These are phyloP conservation scores for Parathielavia hyrcaniae DNA, from an alignment of 495 filamentous ascomycete species.

Conservation along the genomic window DNA sequence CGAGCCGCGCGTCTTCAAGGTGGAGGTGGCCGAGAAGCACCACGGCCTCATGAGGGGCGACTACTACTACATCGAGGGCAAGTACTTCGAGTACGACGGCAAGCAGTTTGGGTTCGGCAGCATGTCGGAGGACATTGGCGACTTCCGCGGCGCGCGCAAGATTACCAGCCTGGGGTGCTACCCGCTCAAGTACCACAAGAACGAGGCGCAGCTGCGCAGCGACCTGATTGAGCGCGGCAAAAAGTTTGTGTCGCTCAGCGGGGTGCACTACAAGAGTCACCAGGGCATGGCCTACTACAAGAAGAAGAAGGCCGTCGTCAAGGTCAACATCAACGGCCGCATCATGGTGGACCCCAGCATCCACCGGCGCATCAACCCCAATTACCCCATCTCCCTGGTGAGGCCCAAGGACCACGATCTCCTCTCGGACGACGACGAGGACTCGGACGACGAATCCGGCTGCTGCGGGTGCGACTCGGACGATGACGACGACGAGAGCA, in stretches of 20 bases:
- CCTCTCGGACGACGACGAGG: conserved; percentile 51
- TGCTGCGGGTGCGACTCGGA: conserved; percentile 45
- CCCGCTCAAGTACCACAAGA: conserved; percentile 76
- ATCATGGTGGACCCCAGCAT: conserved; percentile 89
- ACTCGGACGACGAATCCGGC: conserved; percentile 50
- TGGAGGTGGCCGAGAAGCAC: conserved; percentile 73
- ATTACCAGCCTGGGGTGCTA: conserved; percentile 74
- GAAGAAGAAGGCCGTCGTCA: conserved; percentile 70
- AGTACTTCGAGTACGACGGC: conserved; percentile 74
- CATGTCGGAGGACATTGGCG: conserved; percentile 65
- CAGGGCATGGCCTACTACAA: conserved; percentile 80
- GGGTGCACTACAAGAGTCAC: conserved; percentile 81
- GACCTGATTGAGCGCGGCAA: conserved; percentile 78
- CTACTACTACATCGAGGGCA: conserved; percentile 77
- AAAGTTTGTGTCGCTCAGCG: conserved; percentile 71
- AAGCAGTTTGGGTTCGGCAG: conserved; percentile 52
- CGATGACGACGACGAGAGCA: conserved; percentile 28
- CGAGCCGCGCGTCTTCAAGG: conserved; percentile 84
- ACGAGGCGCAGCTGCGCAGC: conserved; percentile 55
- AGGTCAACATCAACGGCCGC: conserved; percentile 84
- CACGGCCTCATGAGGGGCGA: conserved; percentile 66
- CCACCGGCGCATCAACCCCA: conserved; percentile 81
- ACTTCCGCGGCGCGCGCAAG: conserved; percentile 78
- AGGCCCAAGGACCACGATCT: conserved; percentile 70
- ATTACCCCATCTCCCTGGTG: conserved; percentile 76